Percentiles rank a stretch among this genome's conserved stretches.
Evolutionary conservation across 2,329 filamentous ascomycete genomes (phyloP).

Genomic region (Cytospora paraplurivora): DNA sequence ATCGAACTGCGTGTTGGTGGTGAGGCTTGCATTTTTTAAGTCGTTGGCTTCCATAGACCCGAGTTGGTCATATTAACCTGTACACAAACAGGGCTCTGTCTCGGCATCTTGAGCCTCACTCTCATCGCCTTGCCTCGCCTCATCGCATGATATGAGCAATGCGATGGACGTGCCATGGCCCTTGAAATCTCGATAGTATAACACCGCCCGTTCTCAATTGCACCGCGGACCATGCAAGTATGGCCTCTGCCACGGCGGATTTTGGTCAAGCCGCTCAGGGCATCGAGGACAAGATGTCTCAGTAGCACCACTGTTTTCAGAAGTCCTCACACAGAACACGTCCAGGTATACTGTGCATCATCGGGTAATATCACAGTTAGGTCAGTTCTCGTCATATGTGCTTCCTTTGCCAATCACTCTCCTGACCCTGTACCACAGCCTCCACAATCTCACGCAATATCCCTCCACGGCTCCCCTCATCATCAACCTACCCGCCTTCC

Average conservation of each 20-base stretch:
- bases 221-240: slow-evolving; percentile 26
- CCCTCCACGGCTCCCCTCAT: slow-evolving; percentile 48
- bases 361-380: slow-evolving; percentile 54
- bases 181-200: not conserved
- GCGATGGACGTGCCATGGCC: not conserved
- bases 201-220: not conserved
- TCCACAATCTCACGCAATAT: slow-evolving; percentile 49
- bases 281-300: slow-evolving; percentile 4
- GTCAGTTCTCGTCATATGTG: slow-evolving; percentile 37
- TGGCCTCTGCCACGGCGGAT: slow-evolving; percentile 23
- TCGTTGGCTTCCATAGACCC: no score
- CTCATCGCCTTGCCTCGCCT: not conserved
- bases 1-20: no score
- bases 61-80: no score
- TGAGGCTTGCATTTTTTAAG: no score
- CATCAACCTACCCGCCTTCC: slow-evolving; percentile 57
- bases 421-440: slow-evolving; percentile 39
- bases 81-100: not conserved
- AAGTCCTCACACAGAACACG: slow-evolving; percentile 39
- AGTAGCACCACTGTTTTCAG: slow-evolving; percentile 7
- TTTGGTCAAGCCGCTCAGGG: slow-evolving; percentile 10
- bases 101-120: not conserved
- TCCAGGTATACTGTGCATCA: slow-evolving; percentile 51
- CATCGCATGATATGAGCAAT: not conserved
- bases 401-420: slow-evolving; percentile 29